phyloP scores from a whole-genome alignment of 352 stramenopile genomes.

The Phytopythium delawarense region DNA sequence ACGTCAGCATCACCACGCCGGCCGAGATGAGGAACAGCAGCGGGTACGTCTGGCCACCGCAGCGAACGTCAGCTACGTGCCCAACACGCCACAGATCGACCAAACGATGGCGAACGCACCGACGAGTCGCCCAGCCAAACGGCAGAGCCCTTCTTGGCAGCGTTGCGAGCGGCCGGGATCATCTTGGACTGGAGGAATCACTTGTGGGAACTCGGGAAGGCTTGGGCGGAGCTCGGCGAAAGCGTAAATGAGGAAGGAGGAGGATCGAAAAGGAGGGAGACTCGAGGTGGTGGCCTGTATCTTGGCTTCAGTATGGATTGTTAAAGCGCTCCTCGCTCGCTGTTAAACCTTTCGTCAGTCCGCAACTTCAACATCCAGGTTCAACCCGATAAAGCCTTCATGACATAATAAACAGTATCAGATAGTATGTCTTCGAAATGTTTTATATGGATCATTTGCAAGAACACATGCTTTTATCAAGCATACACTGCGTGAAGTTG shows the following conservation, averaged over 20 bases:
- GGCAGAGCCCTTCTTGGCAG: conserved; percentile 28
- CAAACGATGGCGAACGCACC: conserved; percentile 11
- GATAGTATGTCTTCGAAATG: too few relatives aligned
- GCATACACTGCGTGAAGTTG: too few relatives aligned
- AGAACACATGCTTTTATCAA: too few relatives aligned
- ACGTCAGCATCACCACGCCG: conserved; percentile 35
- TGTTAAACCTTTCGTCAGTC: not conserved
- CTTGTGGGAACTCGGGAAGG: not conserved
- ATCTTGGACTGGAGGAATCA: conserved; percentile 15
- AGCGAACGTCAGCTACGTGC: not conserved
- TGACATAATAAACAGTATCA: too few relatives aligned
- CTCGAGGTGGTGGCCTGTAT: not conserved
- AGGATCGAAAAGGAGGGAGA: not conserved
- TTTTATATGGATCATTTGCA: too few relatives aligned
- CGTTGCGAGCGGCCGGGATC: conserved; percentile 23
- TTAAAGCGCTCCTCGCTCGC: not conserved
- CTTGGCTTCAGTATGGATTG: not conserved
- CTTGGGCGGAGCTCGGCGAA: not conserved
- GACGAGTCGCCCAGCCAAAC: conserved; percentile 41
- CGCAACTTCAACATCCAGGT: not conserved
- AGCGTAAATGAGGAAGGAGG: not conserved
- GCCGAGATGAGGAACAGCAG: conserved; percentile 34
- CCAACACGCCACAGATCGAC: not conserved
- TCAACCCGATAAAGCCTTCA: not conserved
- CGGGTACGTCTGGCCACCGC: conserved; percentile 39